Evolutionary conservation across 2,329 filamentous ascomycete genomes (phyloP), one percentile per base, ranked within the genome.

Genomic region (Aspergillus uvarum): DNA sequence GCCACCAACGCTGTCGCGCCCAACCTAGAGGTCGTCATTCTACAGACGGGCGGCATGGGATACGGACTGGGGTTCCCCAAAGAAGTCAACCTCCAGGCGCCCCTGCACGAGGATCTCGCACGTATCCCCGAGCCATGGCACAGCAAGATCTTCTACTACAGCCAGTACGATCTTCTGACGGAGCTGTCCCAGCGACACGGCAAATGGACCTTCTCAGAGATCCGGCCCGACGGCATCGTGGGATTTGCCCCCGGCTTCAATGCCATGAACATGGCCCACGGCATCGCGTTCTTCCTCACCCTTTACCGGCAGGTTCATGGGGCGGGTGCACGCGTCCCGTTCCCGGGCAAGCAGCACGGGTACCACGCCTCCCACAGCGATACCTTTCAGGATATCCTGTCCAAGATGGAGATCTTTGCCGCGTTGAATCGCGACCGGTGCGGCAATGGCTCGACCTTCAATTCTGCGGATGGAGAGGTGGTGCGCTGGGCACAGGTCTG

Each of bases 31-130:
- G 68, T 68, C n/a, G 56, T 76, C 44, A 70, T 75, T 7, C 69
- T 75, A 10, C 74, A 75, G 24, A 74, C 73, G 0, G 76, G 76
- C 10, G 76, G 74, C 4, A 77, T 76, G 55, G 73, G 75, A 19
- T 77, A 78, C 58, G 76, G 75, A 16, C 69, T 76, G 22, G 67
- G 71, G 53, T 77, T 76, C 53, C 73, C 75, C 1, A 52, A 68
- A 11, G 29, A 64, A 3, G 71, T 70, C n/a, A 53, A 54, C 7
- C 63, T 71, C 57, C 21, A 68, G 49, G 47, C 69, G 51, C 66
- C 74, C 49, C 52, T 75, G 59, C 63, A 65, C n/a, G 64, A 75
- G 65, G 24, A 65, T 49, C 47, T 68, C 62, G 61, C 65, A 32
- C 58, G 72, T 61, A 68, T 72, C 57, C 59, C 70, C 48, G 62